phyloP scores from a whole-genome alignment of 768 basidiomycete genomes.

The Chalciporus chontae region DNA sequence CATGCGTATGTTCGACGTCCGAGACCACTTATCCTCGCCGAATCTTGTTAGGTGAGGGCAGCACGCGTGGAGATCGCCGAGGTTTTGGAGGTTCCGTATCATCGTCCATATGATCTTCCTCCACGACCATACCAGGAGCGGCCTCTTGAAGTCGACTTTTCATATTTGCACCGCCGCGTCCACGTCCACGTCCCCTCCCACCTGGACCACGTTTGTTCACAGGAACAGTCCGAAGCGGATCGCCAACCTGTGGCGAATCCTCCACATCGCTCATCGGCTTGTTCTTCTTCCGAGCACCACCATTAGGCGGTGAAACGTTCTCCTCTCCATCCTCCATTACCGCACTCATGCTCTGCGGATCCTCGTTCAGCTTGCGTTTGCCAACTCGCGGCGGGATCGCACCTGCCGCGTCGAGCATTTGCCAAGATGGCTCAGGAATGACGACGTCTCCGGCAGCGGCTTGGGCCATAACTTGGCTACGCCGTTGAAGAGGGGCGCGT shows the following conservation, averaged over 20 bases:
- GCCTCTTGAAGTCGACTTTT: slow-evolving; percentile 25
- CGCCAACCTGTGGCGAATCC: slow-evolving; percentile 13
- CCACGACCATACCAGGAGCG: slow-evolving; percentile 25
- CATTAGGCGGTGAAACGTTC: slow-evolving; percentile 2
- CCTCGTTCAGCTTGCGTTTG: slow-evolving; percentile 37
- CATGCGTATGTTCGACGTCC: neutral
- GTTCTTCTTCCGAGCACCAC: slow-evolving; percentile 23
- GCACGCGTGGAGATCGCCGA: slow-evolving; percentile 34
- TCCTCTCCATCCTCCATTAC: slow-evolving; percentile 17
- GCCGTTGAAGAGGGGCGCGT: slow-evolving; percentile 39
- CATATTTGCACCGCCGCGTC: slow-evolving; percentile 12
- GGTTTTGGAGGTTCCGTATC: slow-evolving; percentile 22
- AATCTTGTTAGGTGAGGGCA: slow-evolving; percentile 30
- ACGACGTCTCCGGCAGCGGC: slow-evolving; percentile 41
- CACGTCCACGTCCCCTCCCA: slow-evolving; percentile 23
- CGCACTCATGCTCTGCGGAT: slow-evolving; percentile 26
- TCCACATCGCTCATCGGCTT: slow-evolving; percentile 17
- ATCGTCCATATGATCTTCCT: slow-evolving; percentile 28
- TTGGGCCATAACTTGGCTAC: slow-evolving; percentile 44
- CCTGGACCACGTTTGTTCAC: slow-evolving; percentile 16
- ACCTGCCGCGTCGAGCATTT: slow-evolving; percentile 44
- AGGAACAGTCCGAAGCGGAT: neutral
- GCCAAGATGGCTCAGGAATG: slow-evolving; percentile 51
- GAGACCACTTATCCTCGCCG: slow-evolving; percentile 2
- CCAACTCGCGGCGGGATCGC: slow-evolving; percentile 25